Percentiles rank a stretch among this genome's conserved stretches.
phyloP scores from a whole-genome alignment of 1,284 basidiomycete species.

The Sporisorium graminicola region DNA sequence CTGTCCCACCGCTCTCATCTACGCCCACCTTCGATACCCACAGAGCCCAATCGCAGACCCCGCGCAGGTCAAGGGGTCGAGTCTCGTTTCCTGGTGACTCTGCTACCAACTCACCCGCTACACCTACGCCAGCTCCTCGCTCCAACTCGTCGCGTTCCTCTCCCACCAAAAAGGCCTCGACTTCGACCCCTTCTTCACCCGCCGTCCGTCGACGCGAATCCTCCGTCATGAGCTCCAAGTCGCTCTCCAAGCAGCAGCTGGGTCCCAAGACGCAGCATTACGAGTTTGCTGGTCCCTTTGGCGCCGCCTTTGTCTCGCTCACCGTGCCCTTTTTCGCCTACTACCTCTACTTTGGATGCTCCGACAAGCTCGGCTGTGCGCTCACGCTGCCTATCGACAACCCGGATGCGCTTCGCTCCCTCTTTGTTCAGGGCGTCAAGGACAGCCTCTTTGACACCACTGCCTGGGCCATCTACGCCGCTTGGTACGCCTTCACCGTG shows the following conservation, averaged over 20 bases:
- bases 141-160: conserved; percentile 26
- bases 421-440: conserved; percentile 42
- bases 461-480: conserved; percentile 82
- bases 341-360: conserved; percentile 86
- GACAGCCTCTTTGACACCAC: conserved; percentile 80
- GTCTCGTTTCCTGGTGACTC: conserved; percentile 39
- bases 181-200: conserved; percentile 27
- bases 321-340: conserved; percentile 82
- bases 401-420: conserved; percentile 34
- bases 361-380: conserved; percentile 73
- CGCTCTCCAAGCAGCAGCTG: conserved; percentile 63
- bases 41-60: conserved; percentile 46
- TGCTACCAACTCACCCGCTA: conserved; percentile 35
- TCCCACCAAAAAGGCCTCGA: conserved; percentile 26
- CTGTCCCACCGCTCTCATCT: not conserved
- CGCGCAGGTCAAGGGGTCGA: conserved; percentile 35
- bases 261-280: conserved; percentile 74
- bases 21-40: not conserved
- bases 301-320: conserved; percentile 80
- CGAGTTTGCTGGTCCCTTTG: conserved; percentile 88
- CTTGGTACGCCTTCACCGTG: conserved; percentile 90
- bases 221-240: conserved; percentile 43
- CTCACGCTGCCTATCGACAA: conserved; percentile 53
- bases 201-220: conserved; percentile 35
- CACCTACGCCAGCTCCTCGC: conserved; percentile 36